phyloP scores from a whole-genome alignment of 1,284 basidiomycete species.

The Leccinum insolens region DNA sequence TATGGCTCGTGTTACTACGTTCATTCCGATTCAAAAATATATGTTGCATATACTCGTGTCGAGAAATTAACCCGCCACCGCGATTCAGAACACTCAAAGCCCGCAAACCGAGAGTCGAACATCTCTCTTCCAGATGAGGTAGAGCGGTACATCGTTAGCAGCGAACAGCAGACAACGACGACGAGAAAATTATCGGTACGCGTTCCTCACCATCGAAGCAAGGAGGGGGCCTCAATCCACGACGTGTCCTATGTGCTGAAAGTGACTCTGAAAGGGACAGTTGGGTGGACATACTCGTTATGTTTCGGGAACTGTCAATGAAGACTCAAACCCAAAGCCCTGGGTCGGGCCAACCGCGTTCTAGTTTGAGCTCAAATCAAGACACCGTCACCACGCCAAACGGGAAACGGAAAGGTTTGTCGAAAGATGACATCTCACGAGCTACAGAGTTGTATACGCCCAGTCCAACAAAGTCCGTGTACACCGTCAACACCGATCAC shows the following conservation, averaged over 20 bases:
- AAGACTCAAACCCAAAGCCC: constrained; percentile 44
- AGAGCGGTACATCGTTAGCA: constrained; percentile 61
- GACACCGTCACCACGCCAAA: constrained; percentile 41
- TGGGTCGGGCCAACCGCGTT: constrained; percentile 46
- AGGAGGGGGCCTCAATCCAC: constrained; percentile 73
- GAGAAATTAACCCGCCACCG: no score
- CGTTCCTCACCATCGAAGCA: constrained; percentile 93
- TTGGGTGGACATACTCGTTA: constrained; percentile 92
- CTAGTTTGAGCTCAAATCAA: constrained; percentile 58
- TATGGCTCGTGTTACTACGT: no score
- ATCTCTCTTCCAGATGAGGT: constrained; percentile 76
- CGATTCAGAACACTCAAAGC: constrained; percentile 27
- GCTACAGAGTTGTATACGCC: constrained; percentile 29
- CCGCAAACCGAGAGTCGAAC: constrained; percentile 55
- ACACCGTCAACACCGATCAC: no score
- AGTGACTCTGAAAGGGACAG: constrained; percentile 91
- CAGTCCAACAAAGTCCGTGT: no score
- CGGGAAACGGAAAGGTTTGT: constrained; percentile 44
- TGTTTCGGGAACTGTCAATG: constrained; percentile 72
- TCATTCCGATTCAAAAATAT: no score
- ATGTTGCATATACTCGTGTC: no score
- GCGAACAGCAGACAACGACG: constrained; percentile 56
- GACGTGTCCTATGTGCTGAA: constrained; percentile 95
- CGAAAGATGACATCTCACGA: constrained; percentile 68
- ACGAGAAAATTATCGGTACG: constrained; percentile 94